Evolutionary conservation across 257 asterid species (phyloP), one percentile per base, ranked within the genome.

Genomic region (Forsythia viridissima): DNA sequence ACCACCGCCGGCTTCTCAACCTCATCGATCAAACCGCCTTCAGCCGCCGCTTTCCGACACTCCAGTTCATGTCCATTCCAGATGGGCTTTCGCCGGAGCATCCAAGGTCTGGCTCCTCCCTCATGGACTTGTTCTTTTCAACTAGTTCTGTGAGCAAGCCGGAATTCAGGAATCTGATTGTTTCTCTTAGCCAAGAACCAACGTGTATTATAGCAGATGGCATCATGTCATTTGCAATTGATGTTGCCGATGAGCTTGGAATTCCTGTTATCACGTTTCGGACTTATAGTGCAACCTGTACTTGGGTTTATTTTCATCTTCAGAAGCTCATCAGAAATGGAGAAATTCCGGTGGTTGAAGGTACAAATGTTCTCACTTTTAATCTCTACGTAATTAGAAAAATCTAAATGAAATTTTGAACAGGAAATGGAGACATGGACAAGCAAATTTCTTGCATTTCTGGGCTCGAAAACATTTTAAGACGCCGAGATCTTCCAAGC

Each of bases 11-110:
- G 75, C 44, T 82, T 66, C 59, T 52, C 83, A 39, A 48, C 1
- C 20, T 48, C 59, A 48, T 82, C 16, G 74, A 76, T 70, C 74
- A 46, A 16, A 5, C 69, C 41, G 77, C 52, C 71, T 61, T 77
- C 85, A 80, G 76, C 67, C 76, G 69, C 77, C 73, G 70, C 21
- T 78, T 70, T 77, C 86, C 84, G 12, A 74, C 67, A 34, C 67
- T 87, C 76, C 37, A 73, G 4, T 83, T 85, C 72, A 63, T 77
- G 24, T 79, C 86, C 36, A 74, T 87, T 20, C 84, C 88, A 67
- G 88, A 87, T 81, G 91, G 89, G 2, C 78, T 87, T 39, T 84
- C 86, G 63, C 73, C 79, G 72, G 89, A 85, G 57, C 86, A 87
- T 78, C 86, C 85, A 3, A 82, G 89, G 3, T 9, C 77, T 16